phyloP scores from a whole-genome alignment of 805 yeast species.

The Hanseniaspora taiwanica region DNA sequence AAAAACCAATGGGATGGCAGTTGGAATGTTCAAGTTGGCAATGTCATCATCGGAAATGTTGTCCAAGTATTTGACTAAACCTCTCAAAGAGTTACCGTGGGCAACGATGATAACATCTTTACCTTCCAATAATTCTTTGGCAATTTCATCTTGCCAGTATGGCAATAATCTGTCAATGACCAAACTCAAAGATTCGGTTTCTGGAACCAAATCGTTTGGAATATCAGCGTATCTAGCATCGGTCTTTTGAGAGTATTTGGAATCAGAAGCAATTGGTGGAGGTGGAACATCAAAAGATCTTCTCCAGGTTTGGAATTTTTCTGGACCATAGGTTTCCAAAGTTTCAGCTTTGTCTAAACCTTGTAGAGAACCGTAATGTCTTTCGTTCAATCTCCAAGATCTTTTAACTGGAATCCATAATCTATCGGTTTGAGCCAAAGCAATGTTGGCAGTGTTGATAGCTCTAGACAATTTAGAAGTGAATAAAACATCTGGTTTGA shows the following conservation, averaged over 20 bases:
- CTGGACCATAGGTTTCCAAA: constrained; percentile 75
- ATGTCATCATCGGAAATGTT: constrained; percentile 83
- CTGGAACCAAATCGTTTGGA: constrained; percentile 80
- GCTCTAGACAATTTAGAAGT: constrained; percentile 90
- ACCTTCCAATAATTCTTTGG: constrained; percentile 69
- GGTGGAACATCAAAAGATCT: constrained; percentile 96
- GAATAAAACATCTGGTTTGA: constrained; percentile 77
- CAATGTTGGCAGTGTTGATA: constrained; percentile 93
- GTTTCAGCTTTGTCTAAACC: constrained; percentile 97
- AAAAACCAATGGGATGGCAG: constrained; percentile 96
- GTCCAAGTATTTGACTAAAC: constrained; percentile 90
- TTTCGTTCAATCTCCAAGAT: constrained; percentile 96
- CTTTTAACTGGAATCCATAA: constrained; percentile 84
- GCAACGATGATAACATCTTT: constrained; percentile 92
- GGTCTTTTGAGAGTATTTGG: constrained; percentile 72
- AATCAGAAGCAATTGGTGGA: constrained; percentile 66
- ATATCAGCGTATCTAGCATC: constrained; percentile 77
- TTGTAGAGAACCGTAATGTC: constrained; percentile 98
- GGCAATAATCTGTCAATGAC: constrained; percentile 95
- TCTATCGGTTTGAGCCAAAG: constrained; percentile 78
- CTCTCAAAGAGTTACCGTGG: constrained; percentile 98
- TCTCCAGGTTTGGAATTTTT: constrained; percentile 93
- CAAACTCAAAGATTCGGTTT: constrained; percentile 86
- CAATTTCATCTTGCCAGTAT: constrained; percentile 88
- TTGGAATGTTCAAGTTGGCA: constrained; percentile 92